A percentile compares a stretch with the other conserved stretches of the same genome.
Conservation (phyloP, 176 grass and related monocot species). For the Bolboschoenus planiculmis region DNA sequence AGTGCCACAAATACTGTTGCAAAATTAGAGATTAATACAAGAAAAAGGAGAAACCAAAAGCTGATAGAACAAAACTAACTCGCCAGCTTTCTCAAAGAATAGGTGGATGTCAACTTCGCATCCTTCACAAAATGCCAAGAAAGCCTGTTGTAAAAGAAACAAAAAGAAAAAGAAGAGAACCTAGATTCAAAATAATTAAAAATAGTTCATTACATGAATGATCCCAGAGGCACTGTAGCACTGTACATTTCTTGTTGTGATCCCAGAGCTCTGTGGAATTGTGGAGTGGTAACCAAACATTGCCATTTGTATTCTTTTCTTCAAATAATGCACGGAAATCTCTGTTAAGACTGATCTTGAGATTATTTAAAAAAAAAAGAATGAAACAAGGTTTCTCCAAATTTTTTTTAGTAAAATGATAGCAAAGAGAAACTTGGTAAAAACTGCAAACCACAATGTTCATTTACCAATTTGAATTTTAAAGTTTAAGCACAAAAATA, state of each 20-base stretch:
- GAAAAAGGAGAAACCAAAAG: background rate
- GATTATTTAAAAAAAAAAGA: background rate
- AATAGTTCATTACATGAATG: constrained; percentile 9
- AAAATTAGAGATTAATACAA: background rate
- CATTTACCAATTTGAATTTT: background rate
- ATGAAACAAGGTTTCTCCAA: background rate
- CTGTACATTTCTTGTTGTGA: background rate
- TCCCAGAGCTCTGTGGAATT: background rate
- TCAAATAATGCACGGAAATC: background rate
- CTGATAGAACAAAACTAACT: constrained; percentile 41
- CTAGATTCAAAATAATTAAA: constrained; percentile 1
- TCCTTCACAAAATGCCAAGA: constrained; percentile 87
- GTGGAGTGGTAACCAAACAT: background rate
- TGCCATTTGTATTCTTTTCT: background rate
- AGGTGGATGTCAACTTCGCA: constrained; percentile 81
- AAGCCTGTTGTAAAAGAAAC: constrained; percentile 45
- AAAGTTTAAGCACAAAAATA: no score
- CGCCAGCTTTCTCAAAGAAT: constrained; percentile 82
- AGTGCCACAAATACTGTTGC: background rate
- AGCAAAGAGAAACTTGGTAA: background rate
- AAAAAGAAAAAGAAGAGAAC: background rate
- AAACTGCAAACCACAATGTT: background rate
- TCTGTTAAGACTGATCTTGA: background rate
- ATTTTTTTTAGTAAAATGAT: background rate
- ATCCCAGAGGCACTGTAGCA: background rate